Evolutionary conservation across 768 basidiomycete species (phyloP), one percentile per base, ranked within the genome.

Genomic region (Pleurotus djamor): DNA sequence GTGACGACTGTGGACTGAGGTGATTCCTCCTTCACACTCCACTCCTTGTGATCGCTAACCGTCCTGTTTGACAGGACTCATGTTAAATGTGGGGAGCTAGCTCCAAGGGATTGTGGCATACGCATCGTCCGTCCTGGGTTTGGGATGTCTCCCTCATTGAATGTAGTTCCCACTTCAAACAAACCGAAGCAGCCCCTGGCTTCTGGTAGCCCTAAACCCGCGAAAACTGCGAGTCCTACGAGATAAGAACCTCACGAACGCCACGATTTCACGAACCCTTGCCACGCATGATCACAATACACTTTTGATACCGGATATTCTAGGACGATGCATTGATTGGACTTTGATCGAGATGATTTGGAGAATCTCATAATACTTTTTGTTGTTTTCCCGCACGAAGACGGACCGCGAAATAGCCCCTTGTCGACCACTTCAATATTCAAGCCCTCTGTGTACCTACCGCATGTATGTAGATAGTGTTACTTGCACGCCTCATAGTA

Each of bases 1-100:
- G 94, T 68, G 94, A 96, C 70, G 94, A 96, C 72, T 96, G 94
- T 72, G 87, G 89, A 32, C 72, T 92, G 65, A 82, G 86, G 85
- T 89, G 59, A 57, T n/a, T 32, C 21, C 21, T 28, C 52, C 47
- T 38, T 35, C 47, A 48, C 50, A 60, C 34, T 35, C 13, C 21
- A 48, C n/a, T 38, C 16, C 34, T 57, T 64, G 47, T 62, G 49
- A 59, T 49, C 32, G 49, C 59, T 60, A 52, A 5, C 56, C 10
- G 62, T 59, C 52, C 65, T 59, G 54, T 55, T 65, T 44, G 44
- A 5, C 65, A 91, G 92, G 65, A 83, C 89, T n/a, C 92, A 95
- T 67, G 79, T 91, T 62, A 93, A 92, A 68, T 95, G 93, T 65
- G 92, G 92, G 14, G 92, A 95, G 68, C 66, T 83, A 48, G 92